Percentiles rank a stretch among this genome's conserved stretches.
Evolutionary conservation across 2,329 filamentous ascomycete genomes (phyloP).

Genomic region (Aspergillus nomiae): DNA sequence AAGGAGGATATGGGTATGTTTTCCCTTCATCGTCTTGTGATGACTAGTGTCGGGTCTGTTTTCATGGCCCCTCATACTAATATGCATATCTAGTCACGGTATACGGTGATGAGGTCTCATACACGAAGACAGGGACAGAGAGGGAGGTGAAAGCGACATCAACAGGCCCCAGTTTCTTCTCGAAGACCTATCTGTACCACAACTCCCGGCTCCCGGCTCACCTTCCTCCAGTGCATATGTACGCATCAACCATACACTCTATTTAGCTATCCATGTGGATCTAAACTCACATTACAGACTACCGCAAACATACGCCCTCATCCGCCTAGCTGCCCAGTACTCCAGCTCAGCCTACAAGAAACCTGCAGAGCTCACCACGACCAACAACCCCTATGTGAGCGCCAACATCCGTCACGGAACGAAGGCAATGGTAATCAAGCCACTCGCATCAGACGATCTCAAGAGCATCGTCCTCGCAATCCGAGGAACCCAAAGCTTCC

Average conservation of each 20-base stretch:
- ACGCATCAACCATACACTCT: slow-evolving; percentile 31
- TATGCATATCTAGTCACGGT: background rate
- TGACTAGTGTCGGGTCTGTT: background rate
- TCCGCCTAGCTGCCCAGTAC: slow-evolving; percentile 78
- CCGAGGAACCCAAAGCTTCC: slow-evolving; percentile 75
- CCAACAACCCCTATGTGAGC: slow-evolving; percentile 57
- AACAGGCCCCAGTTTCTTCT: slow-evolving; percentile 59
- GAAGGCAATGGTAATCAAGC: slow-evolving; percentile 84
- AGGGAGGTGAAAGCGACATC: background rate
- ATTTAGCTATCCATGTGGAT: background rate
- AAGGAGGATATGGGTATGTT: slow-evolving; percentile 39
- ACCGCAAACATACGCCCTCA: slow-evolving; percentile 72
- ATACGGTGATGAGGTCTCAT: background rate
- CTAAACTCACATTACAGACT: slow-evolving; percentile 51
- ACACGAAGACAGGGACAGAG: background rate
- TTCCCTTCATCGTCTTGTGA: background rate
- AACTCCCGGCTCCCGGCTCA: slow-evolving; percentile 73
- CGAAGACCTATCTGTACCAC: slow-evolving; percentile 75
- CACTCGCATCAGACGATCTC: slow-evolving; percentile 73
- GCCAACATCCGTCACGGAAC: slow-evolving; percentile 74
- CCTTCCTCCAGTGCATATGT: slow-evolving; percentile 69
- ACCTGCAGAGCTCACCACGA: background rate
- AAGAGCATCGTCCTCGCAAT: slow-evolving; percentile 83
- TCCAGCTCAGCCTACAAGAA: slow-evolving; percentile 68
- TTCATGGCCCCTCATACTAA: background rate